Conservation (phyloP, 164 flowering plant species). For the Stephania cephalantha region DNA sequence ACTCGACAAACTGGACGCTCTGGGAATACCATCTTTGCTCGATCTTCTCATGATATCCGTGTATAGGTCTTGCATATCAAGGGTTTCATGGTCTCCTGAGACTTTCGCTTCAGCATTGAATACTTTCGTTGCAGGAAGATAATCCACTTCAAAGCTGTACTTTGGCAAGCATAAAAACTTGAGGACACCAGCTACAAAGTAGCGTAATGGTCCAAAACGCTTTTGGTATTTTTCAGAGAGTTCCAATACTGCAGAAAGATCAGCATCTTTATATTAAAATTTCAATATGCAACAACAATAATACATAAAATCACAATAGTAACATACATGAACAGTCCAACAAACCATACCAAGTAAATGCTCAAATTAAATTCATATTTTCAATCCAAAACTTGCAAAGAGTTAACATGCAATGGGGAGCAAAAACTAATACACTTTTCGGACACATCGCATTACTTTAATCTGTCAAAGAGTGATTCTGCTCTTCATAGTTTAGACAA, state of each 20-base stretch:
- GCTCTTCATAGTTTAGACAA: too few relatives aligned
- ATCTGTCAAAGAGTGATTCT: too few relatives aligned
- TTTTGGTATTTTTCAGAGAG: constrained; percentile 97
- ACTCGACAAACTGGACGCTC: constrained; percentile 97
- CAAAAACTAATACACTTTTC: background rate
- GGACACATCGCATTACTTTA: too few relatives aligned
- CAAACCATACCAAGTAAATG: background rate
- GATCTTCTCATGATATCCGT: constrained; percentile 82
- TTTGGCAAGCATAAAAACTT: constrained; percentile 92
- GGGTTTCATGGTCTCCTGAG: constrained; percentile 39
- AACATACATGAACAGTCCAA: background rate
- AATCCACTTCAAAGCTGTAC: constrained; percentile 86
- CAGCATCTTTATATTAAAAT: background rate
- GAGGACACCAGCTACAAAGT: constrained; percentile 92
- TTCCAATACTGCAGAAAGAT: constrained; percentile 66
- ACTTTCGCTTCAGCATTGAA: constrained; percentile 36
- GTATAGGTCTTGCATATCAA: constrained; percentile 80
- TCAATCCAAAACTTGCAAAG: background rate
- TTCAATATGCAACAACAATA: background rate
- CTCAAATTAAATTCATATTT: background rate
- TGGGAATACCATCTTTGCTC: constrained; percentile 68
- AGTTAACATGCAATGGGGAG: background rate
- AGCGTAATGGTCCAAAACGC: constrained; percentile 94
- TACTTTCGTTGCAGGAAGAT: constrained; percentile 65
- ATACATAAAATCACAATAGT: background rate